phyloP scores from a whole-genome alignment of 2,329 filamentous ascomycete species.

The Cordyceps javanica region DNA sequence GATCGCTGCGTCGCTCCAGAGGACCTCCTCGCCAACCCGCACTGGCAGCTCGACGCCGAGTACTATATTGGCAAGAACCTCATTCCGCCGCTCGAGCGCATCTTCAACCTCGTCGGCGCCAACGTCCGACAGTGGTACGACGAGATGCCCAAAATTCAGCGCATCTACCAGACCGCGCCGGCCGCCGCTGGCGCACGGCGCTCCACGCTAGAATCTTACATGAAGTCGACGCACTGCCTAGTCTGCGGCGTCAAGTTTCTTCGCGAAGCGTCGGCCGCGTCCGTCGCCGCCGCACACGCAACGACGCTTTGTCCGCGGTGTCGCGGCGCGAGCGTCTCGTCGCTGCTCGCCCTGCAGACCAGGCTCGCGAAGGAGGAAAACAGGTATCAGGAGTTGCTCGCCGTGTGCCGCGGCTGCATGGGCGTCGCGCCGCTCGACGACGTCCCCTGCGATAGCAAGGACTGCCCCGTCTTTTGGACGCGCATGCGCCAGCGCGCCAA shows the following conservation, averaged over 20 bases:
- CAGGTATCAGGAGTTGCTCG: conserved; percentile 56
- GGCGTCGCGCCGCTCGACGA: conserved; percentile 66
- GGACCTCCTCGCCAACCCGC: conserved; percentile 66
- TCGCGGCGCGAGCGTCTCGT: conserved; percentile 42
- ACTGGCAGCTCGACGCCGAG: conserved; percentile 80
- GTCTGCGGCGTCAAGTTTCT: conserved; percentile 60
- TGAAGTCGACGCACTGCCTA: conserved; percentile 73
- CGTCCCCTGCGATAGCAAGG: conserved; percentile 81
- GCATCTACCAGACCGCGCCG: conserved; percentile 42
- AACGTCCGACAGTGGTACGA: conserved; percentile 91
- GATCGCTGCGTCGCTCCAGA: conserved; percentile 90
- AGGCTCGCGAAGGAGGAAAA: conserved; percentile 58
- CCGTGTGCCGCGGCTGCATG: conserved; percentile 75
- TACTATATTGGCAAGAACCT: conserved; percentile 97
- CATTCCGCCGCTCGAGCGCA: conserved; percentile 89
- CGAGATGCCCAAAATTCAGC: conserved; percentile 89
- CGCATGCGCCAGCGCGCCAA: conserved; percentile 56
- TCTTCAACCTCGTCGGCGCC: conserved; percentile 92
- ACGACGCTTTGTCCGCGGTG: conserved; percentile 54
- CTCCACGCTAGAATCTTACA: conserved; percentile 88
- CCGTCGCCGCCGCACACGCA: conserved; percentile 13
- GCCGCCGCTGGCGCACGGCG: conserved; percentile 35
- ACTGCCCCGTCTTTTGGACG: conserved; percentile 89
- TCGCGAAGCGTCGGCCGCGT: conserved; percentile 15
- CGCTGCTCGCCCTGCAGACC: conserved; percentile 58